Percentiles rank a stretch among this genome's conserved stretches.
Conservation (phyloP, 2,329 filamentous ascomycete species). For the Simplicillium sp. region DNA sequence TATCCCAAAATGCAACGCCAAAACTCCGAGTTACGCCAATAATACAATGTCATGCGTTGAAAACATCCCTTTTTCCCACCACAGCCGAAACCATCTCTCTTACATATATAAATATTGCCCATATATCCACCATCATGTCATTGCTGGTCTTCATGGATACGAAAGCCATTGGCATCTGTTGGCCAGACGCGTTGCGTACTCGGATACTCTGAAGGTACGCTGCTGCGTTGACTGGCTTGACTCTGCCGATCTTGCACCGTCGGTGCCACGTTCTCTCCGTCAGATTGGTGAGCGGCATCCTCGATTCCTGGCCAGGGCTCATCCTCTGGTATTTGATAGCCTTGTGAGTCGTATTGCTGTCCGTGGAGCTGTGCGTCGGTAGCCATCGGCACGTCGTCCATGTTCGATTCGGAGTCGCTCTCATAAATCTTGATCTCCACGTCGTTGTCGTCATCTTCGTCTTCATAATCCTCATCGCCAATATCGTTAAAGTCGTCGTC, state of each 20-base stretch:
- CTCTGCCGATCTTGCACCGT: conserved; percentile 17
- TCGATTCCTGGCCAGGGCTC: conserved; percentile 49
- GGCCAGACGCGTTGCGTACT: conserved; percentile 37
- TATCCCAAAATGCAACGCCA: neutral
- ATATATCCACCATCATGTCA: no score
- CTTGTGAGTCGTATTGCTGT: conserved; percentile 14
- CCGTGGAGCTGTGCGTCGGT: conserved; percentile 13
- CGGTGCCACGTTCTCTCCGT: conserved; percentile 44
- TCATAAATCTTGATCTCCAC: conserved; percentile 25
- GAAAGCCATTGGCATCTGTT: conserved; percentile 19
- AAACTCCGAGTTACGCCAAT: no score
- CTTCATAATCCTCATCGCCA: conserved; percentile 10
- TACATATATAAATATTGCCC: neutral
- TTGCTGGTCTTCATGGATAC: conserved; percentile 28
- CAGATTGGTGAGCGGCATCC: conserved; percentile 32
- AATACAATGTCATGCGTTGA: no score
- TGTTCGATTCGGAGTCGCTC: conserved; percentile 23
- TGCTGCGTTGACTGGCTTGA: conserved; percentile 31
- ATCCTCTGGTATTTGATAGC: conserved; percentile 36
- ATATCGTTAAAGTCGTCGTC: conserved; percentile 13
- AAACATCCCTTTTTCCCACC: no score
- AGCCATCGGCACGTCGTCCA: conserved; percentile 14
- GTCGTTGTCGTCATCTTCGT: conserved; percentile 15
- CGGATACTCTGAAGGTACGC: conserved; percentile 46
- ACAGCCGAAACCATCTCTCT: neutral